phyloP scores from a whole-genome alignment of 345 rosid species.

The Corchorus olitorius region DNA sequence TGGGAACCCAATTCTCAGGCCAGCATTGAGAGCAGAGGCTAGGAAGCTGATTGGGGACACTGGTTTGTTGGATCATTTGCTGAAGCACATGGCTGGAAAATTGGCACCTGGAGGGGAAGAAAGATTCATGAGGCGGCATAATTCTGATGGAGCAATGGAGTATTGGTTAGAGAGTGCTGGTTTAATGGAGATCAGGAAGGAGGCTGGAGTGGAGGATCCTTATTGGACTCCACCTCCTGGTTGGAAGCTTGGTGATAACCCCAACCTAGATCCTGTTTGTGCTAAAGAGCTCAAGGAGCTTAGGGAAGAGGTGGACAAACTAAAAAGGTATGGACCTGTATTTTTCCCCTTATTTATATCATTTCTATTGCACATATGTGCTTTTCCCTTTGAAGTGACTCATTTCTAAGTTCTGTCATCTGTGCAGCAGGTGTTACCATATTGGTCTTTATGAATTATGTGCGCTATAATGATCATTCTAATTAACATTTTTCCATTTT shows the following conservation, averaged over 20 bases:
- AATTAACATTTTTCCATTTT: not conserved
- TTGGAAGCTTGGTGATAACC: slow-evolving; percentile 88
- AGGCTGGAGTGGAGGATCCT: slow-evolving; percentile 88
- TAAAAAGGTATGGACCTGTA: slow-evolving; percentile 46
- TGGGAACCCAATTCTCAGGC: slow-evolving; percentile 74
- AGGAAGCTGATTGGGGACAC: slow-evolving; percentile 95
- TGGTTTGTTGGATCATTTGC: slow-evolving; percentile 87
- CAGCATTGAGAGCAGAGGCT: slow-evolving; percentile 70
- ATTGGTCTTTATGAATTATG: not conserved
- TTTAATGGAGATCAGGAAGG: slow-evolving; percentile 63
- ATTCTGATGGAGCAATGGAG: slow-evolving; percentile 95
- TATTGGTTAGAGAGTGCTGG: slow-evolving; percentile 90
- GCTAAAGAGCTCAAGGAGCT: slow-evolving; percentile 63
- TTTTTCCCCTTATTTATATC: not conserved
- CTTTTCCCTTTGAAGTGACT: not conserved
- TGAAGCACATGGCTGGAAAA: slow-evolving; percentile 96
- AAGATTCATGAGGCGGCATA: slow-evolving; percentile 88
- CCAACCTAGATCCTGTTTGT: slow-evolving; percentile 79
- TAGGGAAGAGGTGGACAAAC: slow-evolving; percentile 42
- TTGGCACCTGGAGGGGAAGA: slow-evolving; percentile 87
- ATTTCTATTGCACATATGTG: not conserved
- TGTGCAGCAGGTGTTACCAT: not conserved
- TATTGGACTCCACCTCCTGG: slow-evolving; percentile 97
- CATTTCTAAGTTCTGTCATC: not conserved
- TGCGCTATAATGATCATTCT: not conserved